Conservation (phyloP, 495 filamentous ascomycete genomes). For the Talaromyces nanjingensis region DNA sequence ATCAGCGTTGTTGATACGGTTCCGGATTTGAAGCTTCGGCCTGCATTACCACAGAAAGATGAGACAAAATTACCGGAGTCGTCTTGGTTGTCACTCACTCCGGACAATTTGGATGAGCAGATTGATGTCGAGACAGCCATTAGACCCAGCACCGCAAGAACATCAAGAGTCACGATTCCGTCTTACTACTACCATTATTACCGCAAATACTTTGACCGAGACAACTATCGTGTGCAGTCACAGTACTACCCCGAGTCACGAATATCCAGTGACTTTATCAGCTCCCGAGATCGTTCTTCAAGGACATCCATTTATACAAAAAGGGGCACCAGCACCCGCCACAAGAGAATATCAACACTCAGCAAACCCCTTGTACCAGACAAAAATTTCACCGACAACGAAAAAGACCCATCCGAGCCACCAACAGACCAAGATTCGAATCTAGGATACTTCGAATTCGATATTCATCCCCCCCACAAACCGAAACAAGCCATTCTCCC, state of each 20-base stretch:
- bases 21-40: not conserved
- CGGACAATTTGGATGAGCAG: not conserved
- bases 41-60: not conserved
- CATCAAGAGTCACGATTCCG: constrained; percentile 3
- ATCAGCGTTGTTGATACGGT: not conserved
- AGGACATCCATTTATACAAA: not conserved
- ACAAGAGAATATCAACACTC: not conserved
- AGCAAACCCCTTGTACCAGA: not conserved
- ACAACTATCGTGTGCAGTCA: not conserved
- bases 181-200: constrained; percentile 4
- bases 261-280: not conserved
- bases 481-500: not conserved
- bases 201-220: not conserved
- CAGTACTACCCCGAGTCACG: not conserved
- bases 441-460: not conserved
- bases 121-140: not conserved
- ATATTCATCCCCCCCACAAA: not conserved
- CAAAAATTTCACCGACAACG: not conserved
- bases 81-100: not conserved
- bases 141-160: not conserved
- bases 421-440: not conserved
- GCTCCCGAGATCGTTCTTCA: not conserved
- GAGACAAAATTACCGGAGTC: not conserved
- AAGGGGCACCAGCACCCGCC: not conserved
- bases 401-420: not conserved